Evolutionary conservation across 1,284 basidiomycete genomes (phyloP).

Genomic region (Irpex lacteus): DNA sequence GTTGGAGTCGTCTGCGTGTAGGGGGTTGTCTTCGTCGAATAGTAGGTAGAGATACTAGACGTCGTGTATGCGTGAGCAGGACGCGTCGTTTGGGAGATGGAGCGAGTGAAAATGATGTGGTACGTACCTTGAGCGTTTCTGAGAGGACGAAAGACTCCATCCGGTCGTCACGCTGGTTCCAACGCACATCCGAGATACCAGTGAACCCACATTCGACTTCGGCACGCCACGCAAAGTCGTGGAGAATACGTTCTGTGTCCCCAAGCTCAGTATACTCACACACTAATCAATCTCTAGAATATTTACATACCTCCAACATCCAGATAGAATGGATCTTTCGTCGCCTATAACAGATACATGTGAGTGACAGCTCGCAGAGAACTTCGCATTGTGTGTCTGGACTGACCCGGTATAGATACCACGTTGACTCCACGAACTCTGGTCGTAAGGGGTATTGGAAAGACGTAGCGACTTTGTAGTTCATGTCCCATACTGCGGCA

Average conservation of each 20-base stretch:
- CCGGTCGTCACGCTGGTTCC: slow-evolving; percentile 80
- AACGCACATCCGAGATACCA: slow-evolving; percentile 76
- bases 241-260: slow-evolving; percentile 63
- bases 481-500: slow-evolving; percentile 71
- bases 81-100: not conserved
- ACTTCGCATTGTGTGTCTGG: not conserved
- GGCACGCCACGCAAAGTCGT: slow-evolving; percentile 70
- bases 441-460: slow-evolving; percentile 84
- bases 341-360: slow-evolving; percentile 58
- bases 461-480: slow-evolving; percentile 69
- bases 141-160: slow-evolving; percentile 94
- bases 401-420: slow-evolving; percentile 86
- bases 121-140: slow-evolving; percentile 79
- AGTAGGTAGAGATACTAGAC: slow-evolving; percentile 84
- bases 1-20: slow-evolving; percentile 75
- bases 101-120: slow-evolving; percentile 14
- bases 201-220: slow-evolving; percentile 86
- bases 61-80: not conserved
- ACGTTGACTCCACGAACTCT: slow-evolving; percentile 92
- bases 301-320: slow-evolving; percentile 58
- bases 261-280: not conserved
- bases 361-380: not conserved
- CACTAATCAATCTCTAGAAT: no score
- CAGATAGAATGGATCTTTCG: slow-evolving; percentile 87
- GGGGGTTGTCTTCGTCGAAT: slow-evolving; percentile 81